Percentiles rank a stretch among this genome's conserved stretches.
These are phyloP conservation scores for Nadsonia starkeyi-henricii DNA, from an alignment of 1,139 yeast genomes.

Conservation along the genomic window DNA sequence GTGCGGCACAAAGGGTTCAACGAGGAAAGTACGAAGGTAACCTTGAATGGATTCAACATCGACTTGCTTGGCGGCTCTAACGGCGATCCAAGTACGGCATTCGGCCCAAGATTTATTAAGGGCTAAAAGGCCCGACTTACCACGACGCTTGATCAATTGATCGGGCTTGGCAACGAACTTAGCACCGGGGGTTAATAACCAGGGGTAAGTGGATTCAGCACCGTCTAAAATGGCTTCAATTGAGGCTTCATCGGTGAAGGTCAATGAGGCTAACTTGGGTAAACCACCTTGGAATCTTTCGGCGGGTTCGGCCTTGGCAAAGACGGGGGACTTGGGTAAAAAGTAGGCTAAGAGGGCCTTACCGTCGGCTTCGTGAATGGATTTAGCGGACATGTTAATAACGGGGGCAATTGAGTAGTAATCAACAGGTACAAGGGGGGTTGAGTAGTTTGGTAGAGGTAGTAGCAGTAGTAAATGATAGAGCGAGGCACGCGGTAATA, in stretches of 20 bases:
- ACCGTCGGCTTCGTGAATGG: conserved; percentile 35
- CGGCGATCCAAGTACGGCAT: conserved; percentile 29
- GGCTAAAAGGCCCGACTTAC: conserved; percentile 32
- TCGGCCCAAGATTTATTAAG: conserved; percentile 32
- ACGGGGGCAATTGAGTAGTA: no score
- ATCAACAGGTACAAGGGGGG: no score
- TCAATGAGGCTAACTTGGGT: conserved; percentile 28
- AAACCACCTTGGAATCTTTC: conserved; percentile 25
- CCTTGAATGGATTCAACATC: conserved; percentile 30
- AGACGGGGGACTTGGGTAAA: conserved; percentile 28
- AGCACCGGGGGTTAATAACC: conserved; percentile 27
- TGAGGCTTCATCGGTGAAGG: conserved; percentile 21
- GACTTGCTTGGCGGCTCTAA: conserved; percentile 29
- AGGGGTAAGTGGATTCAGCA: conserved; percentile 29
- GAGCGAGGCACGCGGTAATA: no score
- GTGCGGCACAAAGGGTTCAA: conserved; percentile 35
- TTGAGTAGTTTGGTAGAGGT: no score
- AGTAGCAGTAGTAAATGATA: no score
- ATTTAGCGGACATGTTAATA: conserved; percentile 30
- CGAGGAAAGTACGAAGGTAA: conserved; percentile 28
- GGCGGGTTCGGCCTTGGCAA: conserved; percentile 20
- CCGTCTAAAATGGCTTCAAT: conserved; percentile 22
- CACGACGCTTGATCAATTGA: conserved; percentile 34
- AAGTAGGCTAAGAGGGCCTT: conserved; percentile 32
- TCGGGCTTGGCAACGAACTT: conserved; percentile 34